Evolutionary conservation across 1,284 basidiomycete genomes (phyloP).

Genomic region (Neonothopanus nambi): DNA sequence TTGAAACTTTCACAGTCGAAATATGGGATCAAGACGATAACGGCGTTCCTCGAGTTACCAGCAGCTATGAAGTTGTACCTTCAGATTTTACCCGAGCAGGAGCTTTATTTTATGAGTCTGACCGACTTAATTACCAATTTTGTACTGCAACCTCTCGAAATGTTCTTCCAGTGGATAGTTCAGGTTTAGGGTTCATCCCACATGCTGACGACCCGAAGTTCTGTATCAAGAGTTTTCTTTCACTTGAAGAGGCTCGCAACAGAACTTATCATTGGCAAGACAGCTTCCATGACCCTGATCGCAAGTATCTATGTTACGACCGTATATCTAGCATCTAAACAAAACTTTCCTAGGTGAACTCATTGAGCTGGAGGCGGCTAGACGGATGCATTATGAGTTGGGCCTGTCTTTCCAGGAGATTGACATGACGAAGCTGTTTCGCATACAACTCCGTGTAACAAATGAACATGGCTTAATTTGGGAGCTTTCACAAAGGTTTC

Average conservation of each 20-base stretch:
- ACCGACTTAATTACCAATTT: slow-evolving; percentile 27
- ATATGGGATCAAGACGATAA: too few relatives aligned
- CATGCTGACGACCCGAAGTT: slow-evolving; percentile 39
- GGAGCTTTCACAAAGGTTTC: slow-evolving; percentile 33
- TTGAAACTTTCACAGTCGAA: too few relatives aligned
- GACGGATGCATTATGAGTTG: slow-evolving; percentile 26
- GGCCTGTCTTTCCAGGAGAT: slow-evolving; percentile 27
- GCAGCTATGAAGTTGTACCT: too few relatives aligned
- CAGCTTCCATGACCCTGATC: slow-evolving; percentile 39
- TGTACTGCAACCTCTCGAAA: slow-evolving; percentile 33
- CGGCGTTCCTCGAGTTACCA: too few relatives aligned
- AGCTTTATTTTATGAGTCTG: too few relatives aligned
- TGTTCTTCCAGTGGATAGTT: slow-evolving; percentile 15
- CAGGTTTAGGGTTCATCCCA: slow-evolving; percentile 28
- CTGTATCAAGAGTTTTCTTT: slow-evolving; percentile 23
- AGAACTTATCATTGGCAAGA: slow-evolving; percentile 35
- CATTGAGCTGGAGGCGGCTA: slow-evolving; percentile 35
- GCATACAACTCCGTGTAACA: slow-evolving; percentile 16
- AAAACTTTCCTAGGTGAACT: slow-evolving; percentile 30
- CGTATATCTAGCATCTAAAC: background rate
- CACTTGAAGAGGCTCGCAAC: slow-evolving; percentile 15
- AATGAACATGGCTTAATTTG: slow-evolving; percentile 31
- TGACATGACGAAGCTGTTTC: slow-evolving; percentile 25
- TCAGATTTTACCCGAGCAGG: too few relatives aligned
- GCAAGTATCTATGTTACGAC: slow-evolving; percentile 29